These are phyloP conservation scores for Letharia lupina DNA, from an alignment of 495 filamentous ascomycete species.

Conservation along the genomic window DNA sequence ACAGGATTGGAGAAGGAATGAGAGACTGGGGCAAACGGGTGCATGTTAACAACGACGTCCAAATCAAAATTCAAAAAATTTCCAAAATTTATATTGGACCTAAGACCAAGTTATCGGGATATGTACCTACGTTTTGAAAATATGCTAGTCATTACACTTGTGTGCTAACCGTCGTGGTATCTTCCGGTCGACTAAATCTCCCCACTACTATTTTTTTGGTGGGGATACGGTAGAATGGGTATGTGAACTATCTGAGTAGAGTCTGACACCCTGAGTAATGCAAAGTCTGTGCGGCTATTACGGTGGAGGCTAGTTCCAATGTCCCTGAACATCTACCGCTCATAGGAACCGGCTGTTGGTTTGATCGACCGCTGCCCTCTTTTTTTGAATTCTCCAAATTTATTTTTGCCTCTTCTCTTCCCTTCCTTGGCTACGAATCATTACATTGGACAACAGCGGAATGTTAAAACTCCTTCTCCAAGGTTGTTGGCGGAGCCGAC, in stretches of 20 bases:
- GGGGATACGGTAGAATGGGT: not conserved
- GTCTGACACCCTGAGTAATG: slow-evolving; percentile 4
- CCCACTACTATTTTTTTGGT: not conserved
- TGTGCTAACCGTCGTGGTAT: not conserved
- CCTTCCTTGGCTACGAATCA: too few relatives aligned
- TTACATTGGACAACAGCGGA: not conserved
- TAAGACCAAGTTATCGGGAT: not conserved
- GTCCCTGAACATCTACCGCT: slow-evolving; percentile 11
- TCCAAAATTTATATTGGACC: not conserved
- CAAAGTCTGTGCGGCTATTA: slow-evolving; percentile 17
- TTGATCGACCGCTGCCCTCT: not conserved
- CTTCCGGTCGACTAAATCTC: slow-evolving; percentile 8
- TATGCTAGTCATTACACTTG: slow-evolving; percentile 11
- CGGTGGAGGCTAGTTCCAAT: slow-evolving; percentile 5
- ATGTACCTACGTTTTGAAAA: slow-evolving; percentile 7
- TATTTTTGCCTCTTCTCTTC: not conserved
- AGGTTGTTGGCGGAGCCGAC: not conserved
- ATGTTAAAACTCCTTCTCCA: not conserved
- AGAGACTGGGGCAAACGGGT: not conserved
- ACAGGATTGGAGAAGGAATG: not conserved
- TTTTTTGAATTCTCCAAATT: not conserved
- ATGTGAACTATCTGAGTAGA: not conserved
- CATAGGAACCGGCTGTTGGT: slow-evolving; percentile 12
- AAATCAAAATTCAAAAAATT: not conserved
- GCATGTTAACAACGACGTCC: not conserved